These are phyloP conservation scores for Candida stauntonica DNA, from an alignment of 805 yeast species.

Conservation along the genomic window DNA sequence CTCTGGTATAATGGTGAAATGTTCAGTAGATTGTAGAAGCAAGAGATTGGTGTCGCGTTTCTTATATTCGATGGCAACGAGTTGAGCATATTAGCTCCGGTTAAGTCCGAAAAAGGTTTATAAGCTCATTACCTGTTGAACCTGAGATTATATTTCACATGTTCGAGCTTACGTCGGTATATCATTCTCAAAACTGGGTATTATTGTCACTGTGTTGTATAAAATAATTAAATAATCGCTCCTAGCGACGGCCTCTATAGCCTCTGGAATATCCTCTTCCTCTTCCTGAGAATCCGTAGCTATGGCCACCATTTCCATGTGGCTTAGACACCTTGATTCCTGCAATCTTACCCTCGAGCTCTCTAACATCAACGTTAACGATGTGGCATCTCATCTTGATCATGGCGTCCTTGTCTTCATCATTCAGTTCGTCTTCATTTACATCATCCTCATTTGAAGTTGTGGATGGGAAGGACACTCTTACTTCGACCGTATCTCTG, in stretches of 20 bases:
- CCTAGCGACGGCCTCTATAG: neutral
- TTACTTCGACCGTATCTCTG: conserved; percentile 36
- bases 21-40: neutral
- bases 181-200: too few relatives aligned
- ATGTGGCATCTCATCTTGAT: conserved; percentile 35
- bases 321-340: conserved; percentile 22
- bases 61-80: too few relatives aligned
- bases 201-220: neutral
- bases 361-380: conserved; percentile 39
- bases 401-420: conserved; percentile 19
- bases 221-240: too few relatives aligned
- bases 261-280: conserved; percentile 9
- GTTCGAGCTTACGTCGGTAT: too few relatives aligned
- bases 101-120: too few relatives aligned
- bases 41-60: neutral
- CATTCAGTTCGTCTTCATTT: too few relatives aligned
- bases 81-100: too few relatives aligned
- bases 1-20: neutral
- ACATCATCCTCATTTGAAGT: conserved; percentile 6
- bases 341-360: conserved; percentile 35
- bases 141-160: too few relatives aligned
- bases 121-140: too few relatives aligned
- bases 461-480: conserved; percentile 35
- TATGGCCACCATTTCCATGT: neutral
- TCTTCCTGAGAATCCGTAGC: neutral